phyloP scores from a whole-genome alignment of 345 rosid species.

The Punica granatum region DNA sequence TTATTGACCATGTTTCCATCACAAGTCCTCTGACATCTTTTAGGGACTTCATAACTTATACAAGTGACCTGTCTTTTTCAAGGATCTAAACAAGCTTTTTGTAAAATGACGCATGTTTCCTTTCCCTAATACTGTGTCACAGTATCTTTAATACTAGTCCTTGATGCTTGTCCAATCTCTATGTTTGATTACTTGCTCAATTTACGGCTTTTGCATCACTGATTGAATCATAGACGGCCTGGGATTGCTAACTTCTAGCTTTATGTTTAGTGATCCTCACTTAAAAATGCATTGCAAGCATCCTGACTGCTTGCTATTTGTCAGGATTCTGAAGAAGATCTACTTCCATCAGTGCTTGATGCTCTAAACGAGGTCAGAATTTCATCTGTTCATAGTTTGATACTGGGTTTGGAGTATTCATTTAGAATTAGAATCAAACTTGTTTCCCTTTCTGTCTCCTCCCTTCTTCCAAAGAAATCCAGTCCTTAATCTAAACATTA shows the following conservation, averaged over 20 bases:
- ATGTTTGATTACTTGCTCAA: not conserved
- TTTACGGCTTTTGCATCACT: not conserved
- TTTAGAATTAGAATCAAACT: not conserved
- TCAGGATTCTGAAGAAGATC: conserved; percentile 77
- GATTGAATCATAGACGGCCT: not conserved
- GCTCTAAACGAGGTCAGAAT: conserved; percentile 82
- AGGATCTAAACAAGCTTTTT: not conserved
- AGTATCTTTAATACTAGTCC: not conserved
- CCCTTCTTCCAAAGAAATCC: not conserved
- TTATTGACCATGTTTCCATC: not conserved
- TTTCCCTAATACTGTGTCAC: not conserved
- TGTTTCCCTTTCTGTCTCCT: not conserved
- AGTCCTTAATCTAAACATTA: not conserved
- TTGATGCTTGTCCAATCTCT: not conserved
- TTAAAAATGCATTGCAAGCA: not conserved
- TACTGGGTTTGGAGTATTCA: not conserved
- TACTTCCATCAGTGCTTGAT: conserved; percentile 78
- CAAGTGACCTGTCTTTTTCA: not conserved
- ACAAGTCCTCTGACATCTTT: not conserved
- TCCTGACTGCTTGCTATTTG: conserved; percentile 16
- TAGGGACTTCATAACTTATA: not conserved
- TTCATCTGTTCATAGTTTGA: not conserved
- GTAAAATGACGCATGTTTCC: not conserved
- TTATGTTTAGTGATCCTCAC: not conserved
- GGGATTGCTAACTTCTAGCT: not conserved